Evolutionary conservation across 805 yeast genomes (phyloP).

Genomic region (Blastobotrys parvus): DNA sequence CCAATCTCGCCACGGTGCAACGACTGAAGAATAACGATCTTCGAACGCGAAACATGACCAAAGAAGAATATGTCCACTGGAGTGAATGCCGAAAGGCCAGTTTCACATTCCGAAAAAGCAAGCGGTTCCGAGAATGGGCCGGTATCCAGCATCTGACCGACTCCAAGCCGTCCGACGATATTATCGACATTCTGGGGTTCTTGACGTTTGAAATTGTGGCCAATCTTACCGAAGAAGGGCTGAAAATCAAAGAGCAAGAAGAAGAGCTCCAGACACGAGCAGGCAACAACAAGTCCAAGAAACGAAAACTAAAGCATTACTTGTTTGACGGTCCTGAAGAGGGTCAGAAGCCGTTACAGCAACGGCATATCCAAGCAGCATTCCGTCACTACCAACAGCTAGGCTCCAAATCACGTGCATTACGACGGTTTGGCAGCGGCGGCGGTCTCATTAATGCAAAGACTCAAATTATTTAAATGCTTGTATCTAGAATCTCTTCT

Average conservation of each 20-base stretch:
- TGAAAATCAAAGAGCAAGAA: constrained; percentile 66
- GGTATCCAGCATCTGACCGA: constrained; percentile 78
- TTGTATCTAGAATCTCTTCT: constrained; percentile 8
- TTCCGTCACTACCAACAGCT: constrained; percentile 68
- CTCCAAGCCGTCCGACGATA: constrained; percentile 90
- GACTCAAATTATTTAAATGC: constrained; percentile 39
- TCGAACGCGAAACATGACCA: constrained; percentile 86
- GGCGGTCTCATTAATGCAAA: constrained; percentile 55
- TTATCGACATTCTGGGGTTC: constrained; percentile 90
- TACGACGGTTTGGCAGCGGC: constrained; percentile 49
- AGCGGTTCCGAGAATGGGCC: constrained; percentile 94
- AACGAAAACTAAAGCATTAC: constrained; percentile 42
- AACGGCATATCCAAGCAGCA: constrained; percentile 80
- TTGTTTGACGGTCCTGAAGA: constrained; percentile 87
- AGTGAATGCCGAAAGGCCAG: constrained; percentile 97
- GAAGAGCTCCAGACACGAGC: constrained; percentile 36
- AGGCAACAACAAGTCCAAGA: constrained; percentile 32
- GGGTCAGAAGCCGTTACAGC: constrained; percentile 65
- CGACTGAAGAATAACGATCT: constrained; percentile 90
- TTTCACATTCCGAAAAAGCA: constrained; percentile 90
- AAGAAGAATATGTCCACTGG: constrained; percentile 97
- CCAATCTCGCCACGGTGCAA: constrained; percentile 79
- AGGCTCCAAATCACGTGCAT: constrained; percentile 50
- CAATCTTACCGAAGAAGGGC: constrained; percentile 84
- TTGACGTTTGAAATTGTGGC: constrained; percentile 95